These are phyloP conservation scores for Cicer bijugum DNA, from an alignment of 306 rosid genomes.

Conservation along the genomic window DNA sequence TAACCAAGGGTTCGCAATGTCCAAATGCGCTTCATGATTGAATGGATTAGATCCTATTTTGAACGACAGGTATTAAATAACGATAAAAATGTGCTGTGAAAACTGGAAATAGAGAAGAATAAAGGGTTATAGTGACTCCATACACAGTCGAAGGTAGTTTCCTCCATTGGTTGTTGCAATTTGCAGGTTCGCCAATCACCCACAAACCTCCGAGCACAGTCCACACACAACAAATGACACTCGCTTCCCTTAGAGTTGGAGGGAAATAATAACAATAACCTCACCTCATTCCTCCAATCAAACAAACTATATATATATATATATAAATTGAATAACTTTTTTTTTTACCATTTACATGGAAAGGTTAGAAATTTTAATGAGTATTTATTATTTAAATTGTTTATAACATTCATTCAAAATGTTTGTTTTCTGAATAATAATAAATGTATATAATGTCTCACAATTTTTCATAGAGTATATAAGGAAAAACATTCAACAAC, in stretches of 20 bases:
- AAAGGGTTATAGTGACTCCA: conserved; percentile 2
- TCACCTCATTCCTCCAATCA: no score
- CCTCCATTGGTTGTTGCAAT: conserved; percentile 61
- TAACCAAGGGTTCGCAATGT: conserved; percentile 67
- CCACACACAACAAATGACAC: not conserved
- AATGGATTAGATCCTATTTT: conserved; percentile 67
- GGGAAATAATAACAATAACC: conserved; percentile 4
- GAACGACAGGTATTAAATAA: not conserved
- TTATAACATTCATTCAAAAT: no score
- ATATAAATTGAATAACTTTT: no score
- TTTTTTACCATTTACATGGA: no score
- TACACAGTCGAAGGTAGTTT: conserved; percentile 63
- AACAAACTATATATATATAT: no score
- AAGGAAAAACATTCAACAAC: no score
- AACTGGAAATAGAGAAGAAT: not conserved
- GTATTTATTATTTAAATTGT: no score
- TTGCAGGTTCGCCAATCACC: conserved; percentile 21
- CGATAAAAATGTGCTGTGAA: not conserved
- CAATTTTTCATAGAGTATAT: no score
- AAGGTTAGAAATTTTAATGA: no score
- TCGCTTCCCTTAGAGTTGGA: not conserved
- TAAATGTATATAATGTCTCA: no score
- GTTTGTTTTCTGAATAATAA: no score
- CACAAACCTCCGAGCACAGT: no score
- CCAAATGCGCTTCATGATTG: conserved; percentile 83